Percentiles rank a stretch among this genome's conserved stretches.
phyloP scores from a whole-genome alignment of 78 protist species.

The Salpingoeca rosetta region DNA sequence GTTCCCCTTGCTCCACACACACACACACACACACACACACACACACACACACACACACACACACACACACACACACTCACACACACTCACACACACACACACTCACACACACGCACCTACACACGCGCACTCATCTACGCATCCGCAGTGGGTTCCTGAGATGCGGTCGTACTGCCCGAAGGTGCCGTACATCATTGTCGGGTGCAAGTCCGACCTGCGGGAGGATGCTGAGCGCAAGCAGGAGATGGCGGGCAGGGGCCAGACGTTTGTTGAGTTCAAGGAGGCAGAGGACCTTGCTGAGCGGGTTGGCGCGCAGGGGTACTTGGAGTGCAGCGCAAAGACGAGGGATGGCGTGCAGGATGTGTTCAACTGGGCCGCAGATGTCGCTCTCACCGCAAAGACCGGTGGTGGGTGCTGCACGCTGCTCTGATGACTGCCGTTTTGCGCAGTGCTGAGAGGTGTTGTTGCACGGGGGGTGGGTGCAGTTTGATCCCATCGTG shows the following conservation, averaged over 20 bases:
- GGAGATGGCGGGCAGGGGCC: background rate
- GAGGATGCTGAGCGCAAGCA: background rate
- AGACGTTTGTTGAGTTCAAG: background rate
- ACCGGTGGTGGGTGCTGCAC: background rate
- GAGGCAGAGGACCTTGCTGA: background rate
- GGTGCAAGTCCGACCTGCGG: background rate
- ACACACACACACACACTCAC: too few relatives aligned
- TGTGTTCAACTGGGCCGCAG: background rate
- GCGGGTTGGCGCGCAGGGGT: background rate
- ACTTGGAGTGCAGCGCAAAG: background rate
- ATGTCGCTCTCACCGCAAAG: background rate
- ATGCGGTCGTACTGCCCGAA: background rate
- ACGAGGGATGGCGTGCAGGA: background rate
- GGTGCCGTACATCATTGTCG: background rate
- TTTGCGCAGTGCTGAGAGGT: too few relatives aligned
- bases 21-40: too few relatives aligned
- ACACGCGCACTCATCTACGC: too few relatives aligned
- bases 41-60: too few relatives aligned
- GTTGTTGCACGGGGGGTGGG: too few relatives aligned
- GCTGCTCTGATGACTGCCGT: background rate
- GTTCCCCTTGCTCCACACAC: too few relatives aligned
- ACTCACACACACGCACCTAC: too few relatives aligned
- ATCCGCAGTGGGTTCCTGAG: background rate
- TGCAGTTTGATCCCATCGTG: too few relatives aligned
- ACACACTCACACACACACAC: too few relatives aligned